Conservation (phyloP, 2,329 filamentous ascomycete genomes). For the Xylaria arbuscula region DNA sequence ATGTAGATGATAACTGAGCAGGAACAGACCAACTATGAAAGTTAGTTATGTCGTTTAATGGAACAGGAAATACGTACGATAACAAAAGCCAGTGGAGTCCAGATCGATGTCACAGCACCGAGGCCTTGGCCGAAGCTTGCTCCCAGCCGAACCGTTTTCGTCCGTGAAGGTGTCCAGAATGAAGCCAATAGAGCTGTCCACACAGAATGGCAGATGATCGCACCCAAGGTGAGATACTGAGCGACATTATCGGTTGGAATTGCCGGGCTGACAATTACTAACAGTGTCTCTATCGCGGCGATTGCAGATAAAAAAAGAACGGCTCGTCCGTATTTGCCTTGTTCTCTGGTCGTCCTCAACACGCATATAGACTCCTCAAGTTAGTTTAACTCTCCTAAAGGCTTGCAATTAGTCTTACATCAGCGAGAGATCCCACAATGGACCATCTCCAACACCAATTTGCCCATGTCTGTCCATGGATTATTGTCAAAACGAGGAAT, state of each 20-base stretch:
- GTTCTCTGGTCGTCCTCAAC: constrained; percentile 12
- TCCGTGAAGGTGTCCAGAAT: constrained; percentile 13
- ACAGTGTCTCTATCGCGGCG: constrained; percentile 3
- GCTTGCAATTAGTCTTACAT: constrained; percentile 18
- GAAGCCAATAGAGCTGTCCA: constrained; percentile 25
- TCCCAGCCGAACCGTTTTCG: constrained; percentile 1
- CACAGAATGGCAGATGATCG: constrained; percentile 17
- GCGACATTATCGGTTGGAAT: constrained; percentile 1
- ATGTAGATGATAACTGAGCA: constrained; percentile 12
- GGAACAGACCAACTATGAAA: constrained; percentile 16
- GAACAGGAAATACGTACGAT: constrained; percentile 10
- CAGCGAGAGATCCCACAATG: constrained; percentile 20
- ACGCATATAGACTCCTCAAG: constrained; percentile 17
- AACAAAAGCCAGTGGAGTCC: constrained; percentile 25
- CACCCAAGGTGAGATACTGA: constrained; percentile 16
- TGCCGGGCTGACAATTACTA: constrained; percentile 5
- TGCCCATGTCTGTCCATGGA: constrained; percentile 3
- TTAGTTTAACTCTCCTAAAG: constrained; percentile 7
- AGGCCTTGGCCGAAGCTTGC: constrained; percentile 24
- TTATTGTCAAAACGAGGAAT: neutral
- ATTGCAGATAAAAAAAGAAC: neutral
- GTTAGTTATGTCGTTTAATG: neutral
- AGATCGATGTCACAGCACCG: constrained; percentile 16
- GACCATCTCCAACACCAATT: constrained; percentile 33
- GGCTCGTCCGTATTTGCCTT: neutral